Percentiles rank a stretch among this genome's conserved stretches.
These are phyloP conservation scores for Neospora caninum DNA, from an alignment of 169 alveolate genomes.

Conservation along the genomic window DNA sequence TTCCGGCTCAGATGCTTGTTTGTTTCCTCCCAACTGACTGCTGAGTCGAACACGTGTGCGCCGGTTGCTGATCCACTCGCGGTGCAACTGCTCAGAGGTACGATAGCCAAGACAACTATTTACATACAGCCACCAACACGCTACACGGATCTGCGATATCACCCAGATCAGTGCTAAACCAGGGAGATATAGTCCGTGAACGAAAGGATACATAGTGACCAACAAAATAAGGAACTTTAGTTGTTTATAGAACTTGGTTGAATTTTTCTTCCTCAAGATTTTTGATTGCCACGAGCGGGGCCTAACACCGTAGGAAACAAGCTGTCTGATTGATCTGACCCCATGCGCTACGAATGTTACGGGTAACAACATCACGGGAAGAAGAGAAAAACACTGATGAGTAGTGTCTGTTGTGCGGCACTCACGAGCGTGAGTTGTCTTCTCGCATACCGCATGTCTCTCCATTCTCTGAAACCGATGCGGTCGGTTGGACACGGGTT, in stretches of 20 bases:
- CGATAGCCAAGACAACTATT: neutral
- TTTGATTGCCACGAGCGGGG: neutral
- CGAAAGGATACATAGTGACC: slow-evolving; percentile 17
- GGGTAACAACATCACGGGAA: neutral
- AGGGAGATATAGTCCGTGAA: slow-evolving; percentile 14
- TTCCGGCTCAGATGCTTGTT: neutral
- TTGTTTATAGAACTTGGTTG: neutral
- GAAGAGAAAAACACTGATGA: neutral
- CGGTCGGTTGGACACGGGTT: neutral
- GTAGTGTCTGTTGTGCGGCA: neutral
- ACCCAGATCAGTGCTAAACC: slow-evolving; percentile 24
- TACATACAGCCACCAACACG: slow-evolving; percentile 38
- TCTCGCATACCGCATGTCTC: neutral
- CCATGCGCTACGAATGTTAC: neutral
- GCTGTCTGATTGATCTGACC: neutral
- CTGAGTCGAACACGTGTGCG: neutral
- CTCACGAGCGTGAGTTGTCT: neutral
- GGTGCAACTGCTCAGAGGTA: slow-evolving; percentile 27
- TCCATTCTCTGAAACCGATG: neutral
- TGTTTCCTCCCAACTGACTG: neutral
- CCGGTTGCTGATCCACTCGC: neutral
- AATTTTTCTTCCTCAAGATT: neutral
- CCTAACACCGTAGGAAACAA: neutral
- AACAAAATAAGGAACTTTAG: neutral
- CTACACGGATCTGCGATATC: neutral